Evolutionary conservation across 495 filamentous ascomycete species (phyloP).

Genomic region (Tetracladium setigerum): DNA sequence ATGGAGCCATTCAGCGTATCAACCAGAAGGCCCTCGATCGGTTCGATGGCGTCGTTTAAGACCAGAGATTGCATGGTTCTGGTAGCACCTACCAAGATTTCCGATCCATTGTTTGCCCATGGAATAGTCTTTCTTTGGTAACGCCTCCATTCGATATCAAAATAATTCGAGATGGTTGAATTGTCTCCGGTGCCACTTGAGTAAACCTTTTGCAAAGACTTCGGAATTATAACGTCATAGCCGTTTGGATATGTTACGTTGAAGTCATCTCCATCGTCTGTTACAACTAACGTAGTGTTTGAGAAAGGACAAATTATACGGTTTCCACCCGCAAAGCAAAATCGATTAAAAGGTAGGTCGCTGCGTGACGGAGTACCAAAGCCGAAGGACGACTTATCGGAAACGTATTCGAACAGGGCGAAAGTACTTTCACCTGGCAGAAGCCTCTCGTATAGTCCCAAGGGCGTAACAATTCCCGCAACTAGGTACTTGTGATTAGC

Average conservation of each 20-base stretch:
- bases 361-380: slow-evolving; percentile 6
- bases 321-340: not conserved
- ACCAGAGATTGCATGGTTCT: slow-evolving; percentile 23
- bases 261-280: not conserved
- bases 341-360: slow-evolving; percentile 4
- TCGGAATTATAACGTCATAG: slow-evolving; percentile 20
- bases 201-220: slow-evolving; percentile 24
- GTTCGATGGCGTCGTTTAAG: slow-evolving; percentile 22
- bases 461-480: slow-evolving; percentile 10
- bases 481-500: not conserved
- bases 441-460: slow-evolving; percentile 8
- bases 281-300: not conserved
- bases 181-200: slow-evolving; percentile 20
- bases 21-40: slow-evolving; percentile 36
- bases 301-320: slow-evolving; percentile 6
- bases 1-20: slow-evolving; percentile 32
- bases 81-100: slow-evolving; percentile 14
- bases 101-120: slow-evolving; percentile 11
- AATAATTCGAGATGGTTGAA: slow-evolving; percentile 30
- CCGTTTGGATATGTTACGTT: slow-evolving; percentile 6
- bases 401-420: slow-evolving; percentile 1
- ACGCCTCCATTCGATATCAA: slow-evolving; percentile 34
- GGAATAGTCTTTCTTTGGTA: slow-evolving; percentile 13
- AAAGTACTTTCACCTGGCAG: not conserved
- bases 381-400: slow-evolving; percentile 6